Evolutionary conservation across 148 eudicot genomes (phyloP).

Genomic region (Gaultheria prostrata): DNA sequence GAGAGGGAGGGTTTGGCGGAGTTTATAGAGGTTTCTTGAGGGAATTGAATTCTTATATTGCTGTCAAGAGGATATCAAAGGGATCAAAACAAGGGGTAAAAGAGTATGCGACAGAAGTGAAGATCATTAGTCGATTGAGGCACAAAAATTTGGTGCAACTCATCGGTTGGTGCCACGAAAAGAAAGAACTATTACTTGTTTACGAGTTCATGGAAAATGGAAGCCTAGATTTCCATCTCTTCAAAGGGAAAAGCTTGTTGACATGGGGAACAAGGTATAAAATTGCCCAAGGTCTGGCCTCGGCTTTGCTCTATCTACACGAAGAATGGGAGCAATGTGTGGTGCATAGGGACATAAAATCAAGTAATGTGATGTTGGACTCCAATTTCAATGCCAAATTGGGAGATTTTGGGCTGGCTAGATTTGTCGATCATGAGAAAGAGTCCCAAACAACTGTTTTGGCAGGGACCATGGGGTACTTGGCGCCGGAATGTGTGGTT

Average conservation of each 20-base stretch:
- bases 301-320: constrained; percentile 31
- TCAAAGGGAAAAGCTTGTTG: constrained; percentile 14
- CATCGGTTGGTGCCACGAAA: constrained; percentile 34
- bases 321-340: constrained; percentile 36
- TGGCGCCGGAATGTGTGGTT: constrained; percentile 24
- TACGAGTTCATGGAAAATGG: constrained; percentile 31
- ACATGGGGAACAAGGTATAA: constrained; percentile 27
- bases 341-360: constrained; percentile 30
- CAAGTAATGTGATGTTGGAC: constrained; percentile 29
- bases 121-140: constrained; percentile 38
- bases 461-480: constrained; percentile 35
- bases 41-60: constrained; percentile 14
- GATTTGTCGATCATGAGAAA: constrained; percentile 31
- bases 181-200: constrained; percentile 26
- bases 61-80: constrained; percentile 36
- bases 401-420: constrained; percentile 33
- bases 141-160: constrained; percentile 42
- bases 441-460: constrained; percentile 20
- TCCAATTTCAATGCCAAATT: constrained; percentile 12
- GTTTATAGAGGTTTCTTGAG: not conserved
- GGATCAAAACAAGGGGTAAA: constrained; percentile 36
- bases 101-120: constrained; percentile 39
- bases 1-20: not conserved
- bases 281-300: constrained; percentile 27
- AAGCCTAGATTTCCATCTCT: constrained; percentile 30